Percentiles rank a stretch among this genome's conserved stretches.
Conservation (phyloP, 805 yeast genomes). For the Yarrowia phangngaensis region DNA sequence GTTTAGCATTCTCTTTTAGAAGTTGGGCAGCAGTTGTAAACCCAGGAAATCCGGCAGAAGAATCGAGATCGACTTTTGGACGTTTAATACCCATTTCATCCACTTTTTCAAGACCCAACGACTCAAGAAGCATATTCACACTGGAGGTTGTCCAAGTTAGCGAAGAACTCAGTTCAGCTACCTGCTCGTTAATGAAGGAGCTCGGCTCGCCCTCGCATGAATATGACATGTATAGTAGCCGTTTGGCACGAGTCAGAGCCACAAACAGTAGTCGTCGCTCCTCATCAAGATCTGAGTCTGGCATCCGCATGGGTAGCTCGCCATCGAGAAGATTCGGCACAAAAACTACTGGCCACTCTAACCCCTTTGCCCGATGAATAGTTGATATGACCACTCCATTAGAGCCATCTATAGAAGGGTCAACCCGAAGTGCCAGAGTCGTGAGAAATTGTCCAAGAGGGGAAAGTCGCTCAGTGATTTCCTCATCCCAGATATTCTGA, state of each 20-base stretch:
- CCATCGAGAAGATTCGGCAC: constrained; percentile 27
- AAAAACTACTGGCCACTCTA: constrained; percentile 93
- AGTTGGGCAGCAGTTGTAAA: constrained; percentile 7
- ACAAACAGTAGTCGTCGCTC: constrained; percentile 85
- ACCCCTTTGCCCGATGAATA: constrained; percentile 87
- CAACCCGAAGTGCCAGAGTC: constrained; percentile 31
- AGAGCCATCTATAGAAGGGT: constrained; percentile 4
- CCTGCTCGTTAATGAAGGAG: background rate
- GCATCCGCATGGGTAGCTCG: constrained; percentile 31
- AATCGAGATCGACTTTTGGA: background rate
- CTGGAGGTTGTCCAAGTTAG: constrained; percentile 5
- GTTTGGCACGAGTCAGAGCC: constrained; percentile 79
- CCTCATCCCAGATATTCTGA: constrained; percentile 11
- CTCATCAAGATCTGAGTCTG: constrained; percentile 38
- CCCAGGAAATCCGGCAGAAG: background rate
- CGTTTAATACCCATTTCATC: constrained; percentile 2
- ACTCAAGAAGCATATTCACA: background rate
- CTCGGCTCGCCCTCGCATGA: constrained; percentile 25
- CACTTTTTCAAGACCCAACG: constrained; percentile 3
- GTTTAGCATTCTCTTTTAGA: constrained; percentile 8
- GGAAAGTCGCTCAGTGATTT: background rate
- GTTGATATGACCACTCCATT: constrained; percentile 60
- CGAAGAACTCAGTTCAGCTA: background rate
- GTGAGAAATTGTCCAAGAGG: constrained; percentile 29
- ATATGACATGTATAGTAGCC: constrained; percentile 45